Base-by-base conservation (phyloP, 192 early-diverging fungal genomes). In the Coemansia sp. region DNA sequence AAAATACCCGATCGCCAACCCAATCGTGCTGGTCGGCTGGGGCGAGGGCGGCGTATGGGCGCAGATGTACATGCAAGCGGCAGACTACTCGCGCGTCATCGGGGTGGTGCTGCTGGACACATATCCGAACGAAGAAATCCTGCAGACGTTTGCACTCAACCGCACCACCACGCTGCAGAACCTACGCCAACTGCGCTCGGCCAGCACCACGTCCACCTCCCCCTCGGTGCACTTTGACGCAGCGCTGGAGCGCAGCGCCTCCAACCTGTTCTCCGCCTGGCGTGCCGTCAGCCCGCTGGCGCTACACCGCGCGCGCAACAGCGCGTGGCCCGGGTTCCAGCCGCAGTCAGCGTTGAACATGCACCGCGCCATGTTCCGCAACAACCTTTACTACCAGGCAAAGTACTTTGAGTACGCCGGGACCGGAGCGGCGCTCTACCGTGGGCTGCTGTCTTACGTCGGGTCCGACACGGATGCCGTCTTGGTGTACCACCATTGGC, bases 11-110 rank as follows among this genome's bases (percentile, higher is more conserved):
- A 67, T 77, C 45, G 57, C 53, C 42, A 71, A 71, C 45, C 80
- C 80, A 8, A 42, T 71, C 9, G 59, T 81, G 14, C 59, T 81
- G 45, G 66, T 78, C 2, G 80, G 80, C 21, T 81, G 73, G 69
- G 80, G 80, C 55, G 73, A 76, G n/a, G 80, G 80, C 59, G 80
- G 80, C 49, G 80, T 73, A n/a, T 81, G 74, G 69, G 44, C 80
- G 40, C 80, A 81, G 56, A 62, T 81, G 49, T 81, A 76, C 57
- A 73, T 76, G 64, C 76, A 79, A 22, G 70, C 37, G 9, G 70
- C 71, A 42, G 74, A 73, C 57, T 67, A 61, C 23, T 66, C 79
- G 17, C 54, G 57, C 11, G 74, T 78, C 21, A 59, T 66, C 30
- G 80, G 80, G 15, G 64, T 81, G 14, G 80, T 69, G 12, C 55